Conservation (phyloP, 441 rosid genomes). For the Gossypium laxum region DNA sequence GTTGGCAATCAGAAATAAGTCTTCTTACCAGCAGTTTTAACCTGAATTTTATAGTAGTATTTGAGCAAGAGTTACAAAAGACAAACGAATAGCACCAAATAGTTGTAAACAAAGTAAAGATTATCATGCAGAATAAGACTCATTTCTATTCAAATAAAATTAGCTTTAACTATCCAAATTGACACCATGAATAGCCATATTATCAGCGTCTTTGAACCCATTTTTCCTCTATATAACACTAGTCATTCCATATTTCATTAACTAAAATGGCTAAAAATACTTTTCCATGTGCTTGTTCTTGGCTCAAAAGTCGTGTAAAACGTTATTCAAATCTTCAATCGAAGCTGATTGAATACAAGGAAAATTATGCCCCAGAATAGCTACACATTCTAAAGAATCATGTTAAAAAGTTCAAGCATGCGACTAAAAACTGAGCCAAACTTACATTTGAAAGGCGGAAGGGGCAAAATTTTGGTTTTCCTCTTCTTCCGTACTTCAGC, state of each 20-base stretch:
- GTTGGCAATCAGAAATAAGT: neutral
- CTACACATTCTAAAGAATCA: neutral
- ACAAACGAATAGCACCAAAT: neutral
- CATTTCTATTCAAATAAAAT: neutral
- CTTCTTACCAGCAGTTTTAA: neutral
- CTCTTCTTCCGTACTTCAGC: conserved; percentile 95
- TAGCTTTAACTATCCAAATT: neutral
- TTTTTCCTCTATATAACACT: neutral
- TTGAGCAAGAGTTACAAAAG: neutral
- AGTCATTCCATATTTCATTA: conserved; percentile 4
- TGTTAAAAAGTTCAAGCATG: neutral
- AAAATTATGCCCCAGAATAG: neutral
- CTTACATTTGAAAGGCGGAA: conserved; percentile 95
- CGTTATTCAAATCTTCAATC: neutral
- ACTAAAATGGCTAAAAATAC: neutral
- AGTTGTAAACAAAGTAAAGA: neutral
- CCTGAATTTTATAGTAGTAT: neutral
- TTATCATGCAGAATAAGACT: neutral
- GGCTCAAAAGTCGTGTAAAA: neutral
- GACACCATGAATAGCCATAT: neutral
- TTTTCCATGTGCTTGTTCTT: neutral
- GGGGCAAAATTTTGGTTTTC: conserved; percentile 95
- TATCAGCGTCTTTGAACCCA: neutral
- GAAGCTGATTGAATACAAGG: neutral
- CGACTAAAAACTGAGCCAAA: conserved; percentile 8